Evolutionary conservation across 2,329 filamentous ascomycete genomes (phyloP).

Genomic region (Rhinocladiella similis): DNA sequence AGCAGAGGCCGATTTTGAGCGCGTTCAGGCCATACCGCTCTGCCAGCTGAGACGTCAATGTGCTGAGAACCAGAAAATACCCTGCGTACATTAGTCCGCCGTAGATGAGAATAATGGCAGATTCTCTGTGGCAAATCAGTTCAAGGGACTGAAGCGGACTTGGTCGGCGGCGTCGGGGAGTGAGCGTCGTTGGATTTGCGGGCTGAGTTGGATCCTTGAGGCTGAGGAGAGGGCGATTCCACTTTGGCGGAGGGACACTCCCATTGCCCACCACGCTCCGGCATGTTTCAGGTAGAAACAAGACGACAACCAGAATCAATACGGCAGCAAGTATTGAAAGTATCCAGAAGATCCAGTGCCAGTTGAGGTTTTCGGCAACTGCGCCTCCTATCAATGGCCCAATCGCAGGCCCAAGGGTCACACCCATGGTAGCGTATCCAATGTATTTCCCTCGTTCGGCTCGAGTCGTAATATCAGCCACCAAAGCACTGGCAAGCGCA

Average conservation of each 20-base stretch:
- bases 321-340: conserved; percentile 16
- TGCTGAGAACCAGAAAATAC: conserved; percentile 45
- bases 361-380: conserved; percentile 48
- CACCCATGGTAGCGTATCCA: conserved; percentile 34
- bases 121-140: conserved; percentile 34
- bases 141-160: conserved; percentile 20
- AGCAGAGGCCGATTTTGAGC: conserved; percentile 44
- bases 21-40: conserved; percentile 41
- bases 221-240: background rate
- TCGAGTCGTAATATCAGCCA: conserved; percentile 41
- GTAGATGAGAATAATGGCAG: conserved; percentile 38
- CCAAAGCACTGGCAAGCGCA: conserved; percentile 40
- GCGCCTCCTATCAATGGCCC: conserved; percentile 53
- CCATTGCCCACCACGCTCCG: conserved; percentile 38
- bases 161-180: background rate
- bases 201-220: too few relatives aligned
- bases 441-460: conserved; percentile 44
- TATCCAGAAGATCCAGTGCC: conserved; percentile 56
- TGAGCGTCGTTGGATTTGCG: too few relatives aligned
- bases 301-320: conserved; percentile 22
- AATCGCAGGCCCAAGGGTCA: conserved; percentile 45
- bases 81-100: conserved; percentile 42
- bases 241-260: conserved; percentile 20
- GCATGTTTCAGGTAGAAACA: conserved; percentile 36
- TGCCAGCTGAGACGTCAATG: conserved; percentile 39